Conservation (phyloP, 208 protist species). For the Wallacemonas sp. region DNA sequence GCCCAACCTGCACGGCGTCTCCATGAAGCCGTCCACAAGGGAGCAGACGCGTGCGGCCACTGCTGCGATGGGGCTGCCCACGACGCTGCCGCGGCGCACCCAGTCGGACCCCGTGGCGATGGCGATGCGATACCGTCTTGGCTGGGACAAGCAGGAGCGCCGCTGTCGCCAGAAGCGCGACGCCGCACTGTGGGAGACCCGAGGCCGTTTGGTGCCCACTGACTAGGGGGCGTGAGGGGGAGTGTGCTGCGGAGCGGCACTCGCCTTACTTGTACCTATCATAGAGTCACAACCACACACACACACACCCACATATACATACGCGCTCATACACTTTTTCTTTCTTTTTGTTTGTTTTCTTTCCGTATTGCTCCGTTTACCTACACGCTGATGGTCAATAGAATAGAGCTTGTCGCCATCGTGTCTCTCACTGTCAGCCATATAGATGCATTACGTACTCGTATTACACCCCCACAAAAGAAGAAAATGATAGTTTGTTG, state of each 20-base stretch:
- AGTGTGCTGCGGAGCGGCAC: background rate
- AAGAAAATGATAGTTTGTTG: too few relatives aligned
- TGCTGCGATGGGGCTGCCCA: background rate
- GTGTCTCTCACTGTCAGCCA: too few relatives aligned
- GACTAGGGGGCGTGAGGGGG: background rate
- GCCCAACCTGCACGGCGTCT: conserved; percentile 24
- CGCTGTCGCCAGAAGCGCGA: conserved; percentile 17
- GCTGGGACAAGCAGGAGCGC: conserved; percentile 28
- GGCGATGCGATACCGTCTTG: conserved; percentile 22
- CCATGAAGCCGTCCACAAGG: conserved; percentile 17
- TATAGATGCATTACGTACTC: too few relatives aligned
- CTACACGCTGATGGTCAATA: too few relatives aligned
- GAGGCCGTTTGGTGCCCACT: conserved; percentile 28
- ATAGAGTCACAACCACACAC: background rate
- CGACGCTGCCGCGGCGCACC: conserved; percentile 22
- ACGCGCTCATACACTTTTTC: background rate
- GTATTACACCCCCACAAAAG: too few relatives aligned
- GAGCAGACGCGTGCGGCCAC: background rate
- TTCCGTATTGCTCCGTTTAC: background rate
- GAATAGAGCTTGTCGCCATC: too few relatives aligned
- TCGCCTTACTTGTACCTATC: background rate
- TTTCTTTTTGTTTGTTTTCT: background rate
- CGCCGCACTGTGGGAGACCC: conserved; percentile 28
- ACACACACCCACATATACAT: background rate
- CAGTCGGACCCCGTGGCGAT: conserved; percentile 27